These are phyloP conservation scores for Coffea eugenioides DNA, from an alignment of 257 asterid genomes.

Conservation along the genomic window DNA sequence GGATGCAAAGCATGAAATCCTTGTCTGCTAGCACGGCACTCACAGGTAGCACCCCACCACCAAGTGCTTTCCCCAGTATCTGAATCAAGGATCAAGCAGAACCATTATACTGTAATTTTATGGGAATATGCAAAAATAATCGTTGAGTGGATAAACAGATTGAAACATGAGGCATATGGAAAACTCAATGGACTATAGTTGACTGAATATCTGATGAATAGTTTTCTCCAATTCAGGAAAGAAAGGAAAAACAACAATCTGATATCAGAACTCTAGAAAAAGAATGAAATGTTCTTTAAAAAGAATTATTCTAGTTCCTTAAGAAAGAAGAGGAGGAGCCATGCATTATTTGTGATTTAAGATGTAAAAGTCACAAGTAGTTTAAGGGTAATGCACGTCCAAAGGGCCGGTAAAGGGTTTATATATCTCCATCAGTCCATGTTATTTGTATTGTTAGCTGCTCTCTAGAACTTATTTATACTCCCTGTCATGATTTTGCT, in stretches of 20 bases:
- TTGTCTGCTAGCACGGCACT: constrained; percentile 93
- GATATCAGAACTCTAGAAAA: background rate
- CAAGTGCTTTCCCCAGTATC: constrained; percentile 97
- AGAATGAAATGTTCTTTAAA: background rate
- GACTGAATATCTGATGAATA: background rate
- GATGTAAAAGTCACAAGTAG: background rate
- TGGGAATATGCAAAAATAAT: background rate
- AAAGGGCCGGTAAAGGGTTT: background rate
- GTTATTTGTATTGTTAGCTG: background rate
- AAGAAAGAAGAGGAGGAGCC: background rate
- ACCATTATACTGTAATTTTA: background rate
- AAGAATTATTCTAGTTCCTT: background rate
- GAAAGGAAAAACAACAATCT: background rate
- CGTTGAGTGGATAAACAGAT: no score
- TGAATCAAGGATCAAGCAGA: constrained; percentile 29
- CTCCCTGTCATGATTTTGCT: background rate
- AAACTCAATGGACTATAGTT: background rate
- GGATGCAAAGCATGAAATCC: constrained; percentile 95
- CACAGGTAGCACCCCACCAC: constrained; percentile 96
- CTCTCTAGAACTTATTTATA: background rate
- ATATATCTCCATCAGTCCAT: background rate
- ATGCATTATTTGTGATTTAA: background rate
- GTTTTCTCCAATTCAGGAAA: background rate
- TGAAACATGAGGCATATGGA: background rate
- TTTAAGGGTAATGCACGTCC: background rate